These are phyloP conservation scores for Cladosporium austrohemisphaericum DNA, from an alignment of 2,329 filamentous ascomycete species.

Conservation along the genomic window DNA sequence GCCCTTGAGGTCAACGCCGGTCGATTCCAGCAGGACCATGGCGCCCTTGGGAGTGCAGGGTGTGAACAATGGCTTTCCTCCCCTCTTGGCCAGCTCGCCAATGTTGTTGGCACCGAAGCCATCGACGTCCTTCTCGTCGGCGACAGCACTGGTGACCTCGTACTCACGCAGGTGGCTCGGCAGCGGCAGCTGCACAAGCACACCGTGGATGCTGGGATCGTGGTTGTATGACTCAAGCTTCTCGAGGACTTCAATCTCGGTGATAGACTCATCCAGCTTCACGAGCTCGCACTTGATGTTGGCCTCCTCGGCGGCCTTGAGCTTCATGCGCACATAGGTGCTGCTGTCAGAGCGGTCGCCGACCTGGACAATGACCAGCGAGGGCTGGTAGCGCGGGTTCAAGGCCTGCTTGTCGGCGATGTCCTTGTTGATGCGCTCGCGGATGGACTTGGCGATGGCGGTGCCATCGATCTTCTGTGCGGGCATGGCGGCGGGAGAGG, in stretches of 20 bases:
- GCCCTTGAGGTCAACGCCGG: conserved; percentile 76
- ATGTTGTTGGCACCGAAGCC: conserved; percentile 94
- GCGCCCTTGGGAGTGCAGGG: conserved; percentile 97
- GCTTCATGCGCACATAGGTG: conserved; percentile 99
- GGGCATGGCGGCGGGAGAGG: conserved; percentile 62
- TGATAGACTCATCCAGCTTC: conserved; percentile 75
- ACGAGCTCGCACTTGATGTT: conserved; percentile 85
- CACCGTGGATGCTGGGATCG: conserved; percentile 79
- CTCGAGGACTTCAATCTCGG: conserved; percentile 80
- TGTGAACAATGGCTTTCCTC: conserved; percentile 81
- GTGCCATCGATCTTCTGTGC: conserved; percentile 93
- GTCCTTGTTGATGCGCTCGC: conserved; percentile 73
- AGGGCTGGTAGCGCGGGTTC: conserved; percentile 85
- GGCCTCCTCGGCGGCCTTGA: conserved; percentile 94
- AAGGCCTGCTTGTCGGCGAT: conserved; percentile 75
- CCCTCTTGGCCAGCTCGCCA: conserved; percentile 92
- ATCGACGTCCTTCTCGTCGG: conserved; percentile 95
- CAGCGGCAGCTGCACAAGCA: conserved; percentile 89
- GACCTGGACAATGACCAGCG: conserved; percentile 93
- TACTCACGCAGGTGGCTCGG: conserved; percentile 90
- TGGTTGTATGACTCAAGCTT: conserved; percentile 80
- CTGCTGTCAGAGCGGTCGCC: conserved; percentile 84
- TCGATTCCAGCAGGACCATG: conserved; percentile 84
- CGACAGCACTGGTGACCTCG: conserved; percentile 80
- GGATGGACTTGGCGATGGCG: conserved; percentile 87